These are phyloP conservation scores for Plasmodium gallinaceum DNA, from an alignment of 169 alveolate species.

Conservation along the genomic window DNA sequence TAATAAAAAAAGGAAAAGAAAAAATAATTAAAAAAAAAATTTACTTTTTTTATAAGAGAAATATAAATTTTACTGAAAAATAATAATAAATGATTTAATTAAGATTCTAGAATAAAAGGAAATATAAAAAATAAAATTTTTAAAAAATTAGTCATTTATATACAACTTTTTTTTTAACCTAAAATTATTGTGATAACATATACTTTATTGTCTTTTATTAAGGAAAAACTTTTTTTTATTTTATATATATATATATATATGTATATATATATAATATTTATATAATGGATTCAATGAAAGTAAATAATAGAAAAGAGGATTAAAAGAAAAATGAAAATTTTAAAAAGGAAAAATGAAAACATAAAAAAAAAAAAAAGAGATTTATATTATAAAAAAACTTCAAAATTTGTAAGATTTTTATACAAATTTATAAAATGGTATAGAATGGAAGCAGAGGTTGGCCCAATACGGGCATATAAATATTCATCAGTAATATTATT, in stretches of 20 bases:
- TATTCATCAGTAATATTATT: slow-evolving; percentile 36
- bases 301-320: background rate
- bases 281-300: background rate
- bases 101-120: too few relatives aligned
- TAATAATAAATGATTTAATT: too few relatives aligned
- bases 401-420: slow-evolving; percentile 16
- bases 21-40: too few relatives aligned
- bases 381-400: slow-evolving; percentile 42
- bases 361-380: slow-evolving; percentile 6
- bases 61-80: too few relatives aligned
- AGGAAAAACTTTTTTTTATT: background rate
- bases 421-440: slow-evolving; percentile 68
- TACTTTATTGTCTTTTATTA: too few relatives aligned
- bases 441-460: slow-evolving; percentile 56
- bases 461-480: slow-evolving; percentile 48
- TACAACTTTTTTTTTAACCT: too few relatives aligned
- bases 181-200: too few relatives aligned
- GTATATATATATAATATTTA: background rate
- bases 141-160: too few relatives aligned
- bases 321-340: too few relatives aligned
- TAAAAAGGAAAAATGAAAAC: slow-evolving; percentile 5
- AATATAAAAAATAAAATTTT: too few relatives aligned
- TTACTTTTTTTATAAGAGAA: too few relatives aligned
- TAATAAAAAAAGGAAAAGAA: too few relatives aligned
- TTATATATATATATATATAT: background rate